Base-by-base conservation (phyloP, 2,329 filamentous ascomycete genomes). In the Fusarium anthophilum region DNA sequence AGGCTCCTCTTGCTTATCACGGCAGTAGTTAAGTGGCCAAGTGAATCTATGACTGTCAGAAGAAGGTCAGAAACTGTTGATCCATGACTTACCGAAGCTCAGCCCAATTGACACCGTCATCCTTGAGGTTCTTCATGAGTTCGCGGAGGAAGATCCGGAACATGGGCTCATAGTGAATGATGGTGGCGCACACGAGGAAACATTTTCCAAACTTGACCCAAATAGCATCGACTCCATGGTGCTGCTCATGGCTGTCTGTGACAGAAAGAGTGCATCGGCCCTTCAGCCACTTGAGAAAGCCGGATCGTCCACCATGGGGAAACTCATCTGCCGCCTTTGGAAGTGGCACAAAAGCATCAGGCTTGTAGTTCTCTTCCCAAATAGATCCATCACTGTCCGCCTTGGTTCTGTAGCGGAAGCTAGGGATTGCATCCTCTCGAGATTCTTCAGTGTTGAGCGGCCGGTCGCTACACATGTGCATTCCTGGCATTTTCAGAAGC, bases 131-230 rank as follows among this genome's bases (percentile, higher is more conserved):
- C 55, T 85, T 85, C 81, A 97, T 90, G 76, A 98, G 87, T 28
- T 90, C 88, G 35, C 88, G 90, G 69, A 98, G 84, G 78, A 94
- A 97, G 24, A 86, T 86, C 30, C 94, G 90, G 83, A 94, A 96
- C 72, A 98, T 94, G 20, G 95, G 95, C 82, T 98, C 96, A 82
- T 98, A 98, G 82, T 93, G 93, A 55, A 98, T 87, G 58, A 98
- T 89, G 22, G 91, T 92, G 45, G 90, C 89, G 50, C 96, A 87
- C 8, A 96, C 89, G 6, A 87, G 83, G 82, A 98, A 98, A 70
- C 92, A 93, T 50, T 88, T 90, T 56, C 84, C 85, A 82, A 98
- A 97, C 79, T 96, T 95, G 30, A 87, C 84, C 95, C 95, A 98
- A 62, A 97, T 92, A 59, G 92, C 92, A 80, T 96, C 92, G 22